Conservation (phyloP, 805 yeast genomes). For the Hanseniaspora taiwanica region DNA sequence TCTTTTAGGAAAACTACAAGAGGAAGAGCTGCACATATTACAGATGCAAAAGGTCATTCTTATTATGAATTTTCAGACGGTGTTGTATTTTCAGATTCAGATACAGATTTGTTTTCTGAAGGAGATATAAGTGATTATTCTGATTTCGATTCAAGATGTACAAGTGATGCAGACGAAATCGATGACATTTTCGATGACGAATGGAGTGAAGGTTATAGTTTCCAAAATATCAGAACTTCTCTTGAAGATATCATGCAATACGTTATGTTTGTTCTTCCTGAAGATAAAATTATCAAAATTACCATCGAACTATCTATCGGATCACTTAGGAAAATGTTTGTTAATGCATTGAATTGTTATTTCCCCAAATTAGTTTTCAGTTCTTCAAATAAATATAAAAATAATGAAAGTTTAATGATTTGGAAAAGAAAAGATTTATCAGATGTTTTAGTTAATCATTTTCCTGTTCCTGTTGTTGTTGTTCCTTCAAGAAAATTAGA, state of each 20-base stretch:
- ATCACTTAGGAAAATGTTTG: constrained; percentile 12
- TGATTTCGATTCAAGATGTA: too few relatives aligned
- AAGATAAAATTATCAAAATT: constrained; percentile 17
- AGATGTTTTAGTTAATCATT: constrained; percentile 15
- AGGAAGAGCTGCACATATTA: constrained; percentile 1
- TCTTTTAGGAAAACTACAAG: neutral
- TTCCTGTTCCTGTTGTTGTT: constrained; percentile 20
- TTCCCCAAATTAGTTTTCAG: constrained; percentile 21
- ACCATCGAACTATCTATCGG: constrained; percentile 23
- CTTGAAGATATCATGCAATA: constrained; percentile 14
- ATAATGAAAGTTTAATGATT: constrained; percentile 13
- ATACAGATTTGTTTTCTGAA: neutral
- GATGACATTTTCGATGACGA: constrained; percentile 9
- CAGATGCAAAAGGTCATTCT: neutral
- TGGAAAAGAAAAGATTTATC: constrained; percentile 16
- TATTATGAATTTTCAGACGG: neutral
- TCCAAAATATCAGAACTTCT: constrained; percentile 11
- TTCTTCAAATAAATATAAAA: constrained; percentile 13
- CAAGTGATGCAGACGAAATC: constrained; percentile 5
- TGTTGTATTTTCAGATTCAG: neutral
- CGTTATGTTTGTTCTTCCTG: constrained; percentile 11
- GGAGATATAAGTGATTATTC: neutral
- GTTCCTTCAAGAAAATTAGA: constrained; percentile 19
- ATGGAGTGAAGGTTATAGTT: constrained; percentile 23
- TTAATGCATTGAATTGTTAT: constrained; percentile 21